phyloP scores from a whole-genome alignment of 345 rosid genomes.

The Heritiera fomes region DNA sequence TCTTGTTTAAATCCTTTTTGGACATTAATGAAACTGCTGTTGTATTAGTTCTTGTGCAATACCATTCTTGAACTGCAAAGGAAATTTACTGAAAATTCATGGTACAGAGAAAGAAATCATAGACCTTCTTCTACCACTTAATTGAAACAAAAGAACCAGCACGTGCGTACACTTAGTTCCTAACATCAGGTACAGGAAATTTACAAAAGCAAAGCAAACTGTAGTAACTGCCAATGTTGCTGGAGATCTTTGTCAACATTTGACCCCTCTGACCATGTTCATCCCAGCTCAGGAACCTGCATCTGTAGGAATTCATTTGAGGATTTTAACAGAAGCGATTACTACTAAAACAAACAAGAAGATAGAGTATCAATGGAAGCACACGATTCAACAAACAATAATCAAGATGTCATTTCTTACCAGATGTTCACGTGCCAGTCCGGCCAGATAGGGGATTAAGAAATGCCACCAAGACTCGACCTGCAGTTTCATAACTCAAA shows the following conservation, averaged over 20 bases:
- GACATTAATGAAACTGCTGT: background rate
- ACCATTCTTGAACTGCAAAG: background rate
- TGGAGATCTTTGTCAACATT: background rate
- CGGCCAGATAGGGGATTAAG: background rate
- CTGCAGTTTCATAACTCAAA: constrained; percentile 45
- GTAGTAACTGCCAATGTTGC: background rate
- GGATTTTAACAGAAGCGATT: background rate
- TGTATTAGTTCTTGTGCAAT: background rate
- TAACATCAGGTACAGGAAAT: background rate
- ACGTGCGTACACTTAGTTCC: background rate
- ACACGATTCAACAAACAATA: background rate
- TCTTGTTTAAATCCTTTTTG: background rate
- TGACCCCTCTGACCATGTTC: background rate
- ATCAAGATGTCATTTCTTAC: constrained; percentile 22
- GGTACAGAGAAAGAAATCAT: background rate
- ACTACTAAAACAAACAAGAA: background rate
- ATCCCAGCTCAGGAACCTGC: background rate
- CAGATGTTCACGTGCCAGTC: background rate
- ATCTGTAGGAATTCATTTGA: background rate
- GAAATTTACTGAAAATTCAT: background rate
- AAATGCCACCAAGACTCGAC: constrained; percentile 18
- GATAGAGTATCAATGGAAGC: background rate
- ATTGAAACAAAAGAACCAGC: too few species aligned
- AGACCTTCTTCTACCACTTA: background rate
- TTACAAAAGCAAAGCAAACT: background rate